Evolutionary conservation across 1,139 yeast species (phyloP).

Genomic region (Nematodospora anomalae): DNA sequence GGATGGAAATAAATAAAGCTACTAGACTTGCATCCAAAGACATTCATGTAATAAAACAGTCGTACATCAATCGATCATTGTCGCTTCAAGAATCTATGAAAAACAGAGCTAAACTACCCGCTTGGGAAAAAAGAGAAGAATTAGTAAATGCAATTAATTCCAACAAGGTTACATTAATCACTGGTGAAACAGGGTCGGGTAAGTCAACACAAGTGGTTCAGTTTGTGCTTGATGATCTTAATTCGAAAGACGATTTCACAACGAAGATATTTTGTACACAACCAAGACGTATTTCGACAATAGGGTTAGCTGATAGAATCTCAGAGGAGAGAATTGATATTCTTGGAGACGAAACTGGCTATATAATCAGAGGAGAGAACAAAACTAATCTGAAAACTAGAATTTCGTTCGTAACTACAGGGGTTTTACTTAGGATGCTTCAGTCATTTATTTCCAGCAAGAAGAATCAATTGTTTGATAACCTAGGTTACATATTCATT

Average conservation of each 20-base stretch:
- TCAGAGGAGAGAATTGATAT: conserved; percentile 72
- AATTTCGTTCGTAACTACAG: conserved; percentile 85
- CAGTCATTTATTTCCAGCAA: conserved; percentile 44
- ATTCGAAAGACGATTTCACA: conserved; percentile 41
- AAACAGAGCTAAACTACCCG: conserved; percentile 66
- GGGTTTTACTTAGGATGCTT: conserved; percentile 83
- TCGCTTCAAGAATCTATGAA: conserved; percentile 16
- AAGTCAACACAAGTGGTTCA: conserved; percentile 93
- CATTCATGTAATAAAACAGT: conserved; percentile 24
- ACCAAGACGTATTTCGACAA: conserved; percentile 93
- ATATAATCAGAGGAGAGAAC: conserved; percentile 86
- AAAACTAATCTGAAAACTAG: conserved; percentile 62
- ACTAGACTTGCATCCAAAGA: conserved; percentile 7
- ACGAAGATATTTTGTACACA: conserved; percentile 84
- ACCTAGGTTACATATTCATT: conserved; percentile 69
- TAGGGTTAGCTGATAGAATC: conserved; percentile 91
- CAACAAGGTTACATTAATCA: conserved; percentile 70
- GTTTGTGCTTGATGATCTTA: conserved; percentile 70
- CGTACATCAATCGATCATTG: conserved; percentile 16
- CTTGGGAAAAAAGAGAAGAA: conserved; percentile 67
- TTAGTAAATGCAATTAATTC: conserved; percentile 56
- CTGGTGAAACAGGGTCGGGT: conserved; percentile 98
- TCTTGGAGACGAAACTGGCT: conserved; percentile 84
- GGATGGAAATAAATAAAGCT: not conserved
- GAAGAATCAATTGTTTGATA: conserved; percentile 36